Evolutionary conservation across 2,329 filamentous ascomycete genomes (phyloP), one percentile per base, ranked within the genome.

Genomic region (Curvularia spicifera): DNA sequence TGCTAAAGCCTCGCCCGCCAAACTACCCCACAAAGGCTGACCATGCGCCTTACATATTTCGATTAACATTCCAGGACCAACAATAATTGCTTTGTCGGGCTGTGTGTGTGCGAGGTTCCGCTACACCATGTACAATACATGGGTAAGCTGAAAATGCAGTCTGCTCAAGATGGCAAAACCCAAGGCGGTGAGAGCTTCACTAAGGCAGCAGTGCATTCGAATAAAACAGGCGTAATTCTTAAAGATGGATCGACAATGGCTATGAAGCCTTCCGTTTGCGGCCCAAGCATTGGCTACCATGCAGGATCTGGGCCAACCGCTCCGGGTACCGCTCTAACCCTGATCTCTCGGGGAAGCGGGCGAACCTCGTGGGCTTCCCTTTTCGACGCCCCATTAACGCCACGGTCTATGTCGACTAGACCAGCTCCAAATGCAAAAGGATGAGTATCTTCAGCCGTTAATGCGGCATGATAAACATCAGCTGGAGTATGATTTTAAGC

Each of bases 281-380:
- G 33, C 33, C 9, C n/a, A 44, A 9, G 4, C 35, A 20, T 7
- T 37, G 5, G 44, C 50, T 37, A 28, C 40, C 45, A 33, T 51
- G 28, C 51, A 43, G 31, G 39, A 53, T 46, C 40, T 45, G 39
- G 29, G 24, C 37, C 51, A 26, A 33, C 44, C 20, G 42, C 12
- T 37, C 31, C 31, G 45, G 39, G 35, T 46, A 31, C 15, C 29
- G 47, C 45, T 22, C 26, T 43, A 48, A 24, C 31, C 39, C 13
- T 22, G 15, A 49, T 51, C 48, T 54, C 54, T 28, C 47, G 56
- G 56, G 56, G 56, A 51, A 47, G 31, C 39, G 56, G 56, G 24
- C 28, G 5, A 7, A 20, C 55, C 50, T 52, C 37, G 42, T 24
- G 33, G 44, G 39, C 37, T 20, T 52, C 42, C 18, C 31, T 33